A percentile compares a stretch with the other conserved stretches of the same genome.
phyloP scores from a whole-genome alignment of 164 flowering plant species.

The Dillenia suffruticosa region DNA sequence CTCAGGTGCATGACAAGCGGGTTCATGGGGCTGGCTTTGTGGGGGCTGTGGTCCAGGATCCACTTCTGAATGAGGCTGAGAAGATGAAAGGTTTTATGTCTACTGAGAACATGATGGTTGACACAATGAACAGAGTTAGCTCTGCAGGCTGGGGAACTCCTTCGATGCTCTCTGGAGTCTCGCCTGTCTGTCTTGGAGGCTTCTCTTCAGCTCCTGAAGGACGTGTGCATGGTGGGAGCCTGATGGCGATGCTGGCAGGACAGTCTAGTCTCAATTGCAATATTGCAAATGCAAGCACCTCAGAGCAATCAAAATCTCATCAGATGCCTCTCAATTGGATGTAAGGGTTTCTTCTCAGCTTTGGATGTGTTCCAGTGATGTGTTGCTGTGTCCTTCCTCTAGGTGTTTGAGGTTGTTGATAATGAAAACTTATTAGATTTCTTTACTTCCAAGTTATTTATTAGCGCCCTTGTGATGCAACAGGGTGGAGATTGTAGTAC shows the following conservation, averaged over 20 bases:
- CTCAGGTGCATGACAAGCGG: slow-evolving; percentile 70
- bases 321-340: slow-evolving; percentile 29
- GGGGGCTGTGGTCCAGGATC: slow-evolving; percentile 35
- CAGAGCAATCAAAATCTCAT: slow-evolving; percentile 17
- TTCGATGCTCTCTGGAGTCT: slow-evolving; percentile 5
- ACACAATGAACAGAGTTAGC: slow-evolving; percentile 18
- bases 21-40: slow-evolving; percentile 92
- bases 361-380: background rate
- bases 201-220: slow-evolving; percentile 38
- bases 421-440: too few species aligned
- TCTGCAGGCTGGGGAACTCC: slow-evolving; percentile 15
- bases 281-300: slow-evolving; percentile 8
- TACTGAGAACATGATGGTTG: slow-evolving; percentile 43
- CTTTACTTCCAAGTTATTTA: too few species aligned
- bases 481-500: too few species aligned
- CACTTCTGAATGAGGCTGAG: slow-evolving; percentile 20
- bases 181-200: background rate
- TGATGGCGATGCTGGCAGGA: slow-evolving; percentile 30
- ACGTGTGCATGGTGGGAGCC: slow-evolving; percentile 49
- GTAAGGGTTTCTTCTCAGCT: slow-evolving; percentile 10
- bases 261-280: slow-evolving; percentile 13
- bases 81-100: slow-evolving; percentile 25
- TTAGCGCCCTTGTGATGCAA: too few species aligned
- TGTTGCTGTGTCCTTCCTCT: too few species aligned
- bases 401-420: too few species aligned